phyloP scores from a whole-genome alignment of 768 basidiomycete genomes.

The Daedaleopsis nitida region DNA sequence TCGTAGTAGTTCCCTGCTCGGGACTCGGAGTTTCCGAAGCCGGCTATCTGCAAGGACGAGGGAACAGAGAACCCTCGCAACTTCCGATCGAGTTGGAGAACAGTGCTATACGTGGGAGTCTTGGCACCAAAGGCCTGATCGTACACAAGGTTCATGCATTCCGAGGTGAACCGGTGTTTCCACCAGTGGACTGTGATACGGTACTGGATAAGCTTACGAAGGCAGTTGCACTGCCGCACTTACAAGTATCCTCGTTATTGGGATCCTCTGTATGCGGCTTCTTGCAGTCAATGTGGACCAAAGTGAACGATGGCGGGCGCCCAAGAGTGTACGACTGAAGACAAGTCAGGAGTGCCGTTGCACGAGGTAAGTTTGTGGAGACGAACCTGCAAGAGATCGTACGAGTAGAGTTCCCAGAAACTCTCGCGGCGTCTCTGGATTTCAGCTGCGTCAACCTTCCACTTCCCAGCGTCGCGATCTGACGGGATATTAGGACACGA shows the following conservation, averaged over 20 bases:
- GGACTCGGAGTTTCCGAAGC: constrained; percentile 48
- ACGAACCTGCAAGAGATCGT: constrained; percentile 68
- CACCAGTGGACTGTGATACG: constrained; percentile 46
- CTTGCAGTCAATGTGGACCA: constrained; percentile 57
- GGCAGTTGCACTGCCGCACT: constrained; percentile 40
- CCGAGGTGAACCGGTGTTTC: constrained; percentile 68
- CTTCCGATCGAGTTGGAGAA: constrained; percentile 67
- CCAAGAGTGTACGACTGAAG: constrained; percentile 68
- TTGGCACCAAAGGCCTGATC: constrained; percentile 71
- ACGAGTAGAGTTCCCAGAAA: constrained; percentile 70
- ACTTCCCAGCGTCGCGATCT: constrained; percentile 72
- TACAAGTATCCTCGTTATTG: constrained; percentile 52
- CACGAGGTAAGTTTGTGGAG: not conserved
- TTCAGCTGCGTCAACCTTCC: constrained; percentile 59
- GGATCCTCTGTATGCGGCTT: constrained; percentile 48
- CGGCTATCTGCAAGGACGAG: constrained; percentile 62
- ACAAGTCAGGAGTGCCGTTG: not conserved
- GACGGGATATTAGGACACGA: not conserved
- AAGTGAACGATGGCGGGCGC: constrained; percentile 64
- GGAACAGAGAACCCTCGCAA: constrained; percentile 66
- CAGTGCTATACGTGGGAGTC: constrained; percentile 60
- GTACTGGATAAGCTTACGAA: not conserved
- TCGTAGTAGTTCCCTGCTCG: constrained; percentile 32
- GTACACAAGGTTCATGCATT: constrained; percentile 66
- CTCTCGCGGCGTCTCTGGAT: constrained; percentile 59